Evolutionary conservation across 108 stramenopile genomes (phyloP).

Genomic region (Mayamaea pseudoterrestris): DNA sequence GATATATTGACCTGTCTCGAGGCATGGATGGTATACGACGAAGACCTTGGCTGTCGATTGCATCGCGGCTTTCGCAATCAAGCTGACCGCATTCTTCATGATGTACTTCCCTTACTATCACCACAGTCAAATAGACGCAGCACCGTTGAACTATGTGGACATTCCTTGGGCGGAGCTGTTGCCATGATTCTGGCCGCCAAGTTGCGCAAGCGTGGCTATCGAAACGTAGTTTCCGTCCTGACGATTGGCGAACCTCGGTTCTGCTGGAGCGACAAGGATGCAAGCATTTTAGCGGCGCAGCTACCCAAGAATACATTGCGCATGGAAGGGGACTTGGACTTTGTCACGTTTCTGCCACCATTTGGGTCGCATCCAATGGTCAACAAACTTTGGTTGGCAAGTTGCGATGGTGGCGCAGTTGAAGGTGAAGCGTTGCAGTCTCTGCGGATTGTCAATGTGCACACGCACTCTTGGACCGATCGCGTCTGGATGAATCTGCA

Average conservation of each 20-base stretch:
- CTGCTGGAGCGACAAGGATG: slow-evolving; percentile 21
- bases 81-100: slow-evolving; percentile 38
- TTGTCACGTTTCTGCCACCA: slow-evolving; percentile 40
- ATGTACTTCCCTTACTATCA: slow-evolving; percentile 38
- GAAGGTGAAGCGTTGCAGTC: too few relatives aligned
- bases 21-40: slow-evolving; percentile 37
- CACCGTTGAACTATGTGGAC: slow-evolving; percentile 45
- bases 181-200: slow-evolving; percentile 44
- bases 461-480: slow-evolving; percentile 16
- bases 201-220: slow-evolving; percentile 37
- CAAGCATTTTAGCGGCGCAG: slow-evolving; percentile 11
- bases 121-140: slow-evolving; percentile 16
- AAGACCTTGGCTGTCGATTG: slow-evolving; percentile 35
- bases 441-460: neutral
- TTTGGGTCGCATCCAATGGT: slow-evolving; percentile 24
- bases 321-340: slow-evolving; percentile 44
- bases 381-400: slow-evolving; percentile 32
- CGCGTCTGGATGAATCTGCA: slow-evolving; percentile 26
- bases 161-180: slow-evolving; percentile 49
- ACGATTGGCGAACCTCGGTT: slow-evolving; percentile 40
- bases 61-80: slow-evolving; percentile 43
- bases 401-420: too few relatives aligned
- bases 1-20: slow-evolving; percentile 41
- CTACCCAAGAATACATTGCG: slow-evolving; percentile 34
- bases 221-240: slow-evolving; percentile 22